Evolutionary conservation across 805 yeast species (phyloP), one percentile per base, ranked within the genome.

Genomic region (Komagataella ulmi): DNA sequence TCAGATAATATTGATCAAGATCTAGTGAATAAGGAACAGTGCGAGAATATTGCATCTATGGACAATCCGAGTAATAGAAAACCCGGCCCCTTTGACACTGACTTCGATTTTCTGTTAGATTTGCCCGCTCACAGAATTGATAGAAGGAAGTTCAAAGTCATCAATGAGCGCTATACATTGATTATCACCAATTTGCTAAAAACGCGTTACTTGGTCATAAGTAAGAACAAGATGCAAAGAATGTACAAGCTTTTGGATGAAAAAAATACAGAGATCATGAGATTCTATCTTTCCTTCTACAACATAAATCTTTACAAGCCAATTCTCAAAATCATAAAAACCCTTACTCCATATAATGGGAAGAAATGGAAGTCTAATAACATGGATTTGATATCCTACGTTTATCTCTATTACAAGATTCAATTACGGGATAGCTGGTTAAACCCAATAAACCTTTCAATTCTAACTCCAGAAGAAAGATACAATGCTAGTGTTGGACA

Each of bases 361-460:
- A 81, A 93, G 54, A 89, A 90, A 65, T 91, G 99, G 99, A 82
- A 89, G 58, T 78, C 89, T 12, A 79, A 81, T 55, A 93, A 91
- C 62, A 91, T 93, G 97, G 97, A 90, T 57, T 71, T 93, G 48
- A 86, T 91, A 3, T 88, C 97, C 0, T 82, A 87, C 54, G 89
- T 91, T 2, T 91, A 85, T 59, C 63, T 93, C 24, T 81, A 88
- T 61, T 78, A 87, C 58, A 78, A 80, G 57, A 70, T 89, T 44
- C 79, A 81, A 17, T 65, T 91, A 49, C 75, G 81, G 54, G 99
- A 91, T 62, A 83, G 82, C 55, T 91, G 98, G 98, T 73, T 91
- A 24, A 82, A 81, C n/a, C 96, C 96, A 0, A 76, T 78, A 55
- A 95, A 88, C 59, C 24, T 45, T 45, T 19, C 47, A 19, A 24